These are phyloP conservation scores for Phytophthora sp. DNA, from an alignment of 352 stramenopile species.

Conservation along the genomic window DNA sequence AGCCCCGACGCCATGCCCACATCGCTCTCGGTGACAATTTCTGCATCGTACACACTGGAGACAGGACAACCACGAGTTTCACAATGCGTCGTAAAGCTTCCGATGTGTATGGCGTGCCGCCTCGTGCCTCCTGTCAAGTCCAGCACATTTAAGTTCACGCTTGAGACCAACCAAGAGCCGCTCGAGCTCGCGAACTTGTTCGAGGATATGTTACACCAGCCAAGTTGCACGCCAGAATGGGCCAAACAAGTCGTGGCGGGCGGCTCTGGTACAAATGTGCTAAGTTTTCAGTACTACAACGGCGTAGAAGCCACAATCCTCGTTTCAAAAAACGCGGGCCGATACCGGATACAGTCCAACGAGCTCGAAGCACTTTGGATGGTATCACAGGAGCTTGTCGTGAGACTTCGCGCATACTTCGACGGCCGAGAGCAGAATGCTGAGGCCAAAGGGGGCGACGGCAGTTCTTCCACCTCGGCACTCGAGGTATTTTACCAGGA, in stretches of 20 bases:
- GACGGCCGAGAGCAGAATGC: constrained; percentile 15
- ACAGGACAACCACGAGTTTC: constrained; percentile 74
- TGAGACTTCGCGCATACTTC: constrained; percentile 64
- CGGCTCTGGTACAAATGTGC: constrained; percentile 71
- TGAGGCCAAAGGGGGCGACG: constrained; percentile 20
- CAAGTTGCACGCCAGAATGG: constrained; percentile 69
- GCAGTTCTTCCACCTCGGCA: constrained; percentile 13
- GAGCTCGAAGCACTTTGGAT: constrained; percentile 85
- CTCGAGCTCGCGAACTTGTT: constrained; percentile 79
- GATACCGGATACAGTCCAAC: constrained; percentile 89
- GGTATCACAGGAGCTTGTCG: constrained; percentile 78
- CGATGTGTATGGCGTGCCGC: constrained; percentile 74
- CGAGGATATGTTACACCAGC: constrained; percentile 88
- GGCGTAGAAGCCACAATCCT: constrained; percentile 86
- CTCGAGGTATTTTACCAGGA: constrained; percentile 85
- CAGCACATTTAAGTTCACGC: constrained; percentile 88
- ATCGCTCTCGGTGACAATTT: constrained; percentile 65
- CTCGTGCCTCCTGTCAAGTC: constrained; percentile 82
- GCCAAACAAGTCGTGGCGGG: constrained; percentile 60
- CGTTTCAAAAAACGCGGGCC: constrained; percentile 89
- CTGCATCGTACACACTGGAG: constrained; percentile 77
- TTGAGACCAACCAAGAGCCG: constrained; percentile 87
- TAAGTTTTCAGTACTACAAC: constrained; percentile 92
- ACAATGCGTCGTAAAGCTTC: constrained; percentile 66
- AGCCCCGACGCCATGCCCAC: constrained; percentile 60